A percentile compares a stretch with the other conserved stretches of the same genome.
Evolutionary conservation across 2,329 filamentous ascomycete genomes (phyloP).

Genomic region (Calonectria multiphialidica): DNA sequence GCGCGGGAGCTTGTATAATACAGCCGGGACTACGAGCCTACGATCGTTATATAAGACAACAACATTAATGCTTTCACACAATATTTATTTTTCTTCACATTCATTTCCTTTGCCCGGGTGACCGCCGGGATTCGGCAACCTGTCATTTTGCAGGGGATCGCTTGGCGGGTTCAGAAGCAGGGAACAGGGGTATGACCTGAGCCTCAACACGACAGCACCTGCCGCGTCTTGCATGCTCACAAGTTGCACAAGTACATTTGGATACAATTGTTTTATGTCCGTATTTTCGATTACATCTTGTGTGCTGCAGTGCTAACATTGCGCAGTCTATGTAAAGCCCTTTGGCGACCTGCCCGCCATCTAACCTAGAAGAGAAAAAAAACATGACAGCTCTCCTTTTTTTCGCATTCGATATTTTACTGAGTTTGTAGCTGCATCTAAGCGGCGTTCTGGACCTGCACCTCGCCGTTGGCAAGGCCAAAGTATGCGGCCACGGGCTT

Average conservation of each 20-base stretch:
- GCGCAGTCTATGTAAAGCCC: neutral
- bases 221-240: neutral
- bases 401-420: neutral
- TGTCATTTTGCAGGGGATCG: neutral
- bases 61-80: slow-evolving; percentile 42
- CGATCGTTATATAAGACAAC: slow-evolving; percentile 47
- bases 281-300: neutral
- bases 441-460: slow-evolving; percentile 52
- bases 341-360: neutral
- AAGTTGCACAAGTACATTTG: neutral
- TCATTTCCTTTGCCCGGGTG: slow-evolving; percentile 9
- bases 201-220: neutral
- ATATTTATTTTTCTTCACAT: slow-evolving; percentile 16
- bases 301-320: neutral
- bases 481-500: slow-evolving; percentile 97
- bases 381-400: neutral
- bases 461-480: slow-evolving; percentile 83
- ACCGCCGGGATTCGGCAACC: neutral
- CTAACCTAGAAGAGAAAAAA: neutral
- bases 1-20: slow-evolving; percentile 51
- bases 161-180: neutral
- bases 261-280: neutral
- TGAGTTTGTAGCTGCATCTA: slow-evolving; percentile 6
- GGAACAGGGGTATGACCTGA: neutral
- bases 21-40: slow-evolving; percentile 48